A percentile compares a stretch with the other conserved stretches of the same genome.
Conservation (phyloP, 2,329 filamentous ascomycete genomes). For the Sarocladium brachiariae region DNA sequence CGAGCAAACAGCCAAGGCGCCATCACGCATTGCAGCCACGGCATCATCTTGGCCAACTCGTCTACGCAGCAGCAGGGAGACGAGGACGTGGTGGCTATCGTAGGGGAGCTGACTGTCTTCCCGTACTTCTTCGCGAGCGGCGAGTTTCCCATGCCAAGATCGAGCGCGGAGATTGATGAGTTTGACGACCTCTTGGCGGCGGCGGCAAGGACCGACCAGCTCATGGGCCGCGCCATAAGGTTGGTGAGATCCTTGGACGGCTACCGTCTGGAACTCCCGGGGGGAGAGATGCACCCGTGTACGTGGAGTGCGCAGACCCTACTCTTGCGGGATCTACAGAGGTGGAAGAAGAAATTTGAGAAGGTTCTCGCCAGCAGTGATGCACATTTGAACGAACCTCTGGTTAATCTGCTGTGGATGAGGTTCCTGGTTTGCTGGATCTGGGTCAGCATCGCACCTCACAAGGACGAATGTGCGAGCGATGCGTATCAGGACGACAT, state of each 20-base stretch:
- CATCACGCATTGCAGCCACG: conserved; percentile 30
- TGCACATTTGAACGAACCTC: no score
- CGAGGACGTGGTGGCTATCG: conserved; percentile 26
- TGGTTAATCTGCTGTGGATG: conserved; percentile 23
- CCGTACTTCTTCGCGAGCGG: conserved; percentile 29
- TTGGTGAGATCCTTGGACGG: conserved; percentile 23
- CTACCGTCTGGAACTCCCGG: conserved; percentile 19
- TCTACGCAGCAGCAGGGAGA: conserved; percentile 16
- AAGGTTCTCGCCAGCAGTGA: conserved; percentile 8
- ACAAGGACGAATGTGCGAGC: conserved; percentile 25
- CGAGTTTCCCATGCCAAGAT: conserved; percentile 13
- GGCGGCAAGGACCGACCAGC: conserved; percentile 22
- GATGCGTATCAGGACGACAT: conserved; percentile 26
- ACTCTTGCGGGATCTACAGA: conserved; percentile 18
- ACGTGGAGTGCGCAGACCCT: conserved; percentile 18
- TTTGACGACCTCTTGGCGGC: conserved; percentile 13
- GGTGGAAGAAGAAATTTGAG: conserved; percentile 24
- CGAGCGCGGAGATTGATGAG: conserved; percentile 10
- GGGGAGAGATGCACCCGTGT: conserved; percentile 9
- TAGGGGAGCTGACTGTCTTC: conserved; percentile 31
- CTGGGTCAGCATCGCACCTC: conserved; percentile 26
- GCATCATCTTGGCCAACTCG: conserved; percentile 29
- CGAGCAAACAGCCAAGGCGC: conserved; percentile 28
- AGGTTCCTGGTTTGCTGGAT: conserved; percentile 25
- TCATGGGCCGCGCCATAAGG: conserved; percentile 21